Evolutionary conservation across 148 eudicot genomes (phyloP).

Genomic region (Rhododendron kiyosumense): DNA sequence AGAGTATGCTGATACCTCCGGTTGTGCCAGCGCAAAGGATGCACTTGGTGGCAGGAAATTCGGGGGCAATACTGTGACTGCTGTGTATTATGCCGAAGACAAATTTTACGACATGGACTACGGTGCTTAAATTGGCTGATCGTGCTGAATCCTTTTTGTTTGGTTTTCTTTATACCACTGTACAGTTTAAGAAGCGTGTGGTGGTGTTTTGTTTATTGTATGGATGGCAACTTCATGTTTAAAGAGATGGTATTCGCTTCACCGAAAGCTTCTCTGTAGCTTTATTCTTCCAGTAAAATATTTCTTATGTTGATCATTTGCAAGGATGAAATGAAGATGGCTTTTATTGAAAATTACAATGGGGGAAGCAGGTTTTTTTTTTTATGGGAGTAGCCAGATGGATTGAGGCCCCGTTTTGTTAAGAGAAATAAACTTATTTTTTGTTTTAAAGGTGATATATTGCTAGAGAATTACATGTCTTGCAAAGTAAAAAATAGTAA

Average conservation of each 20-base stretch:
- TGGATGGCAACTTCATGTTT: background rate
- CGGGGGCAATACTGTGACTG: slow-evolving; percentile 67
- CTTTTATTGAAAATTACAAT: background rate
- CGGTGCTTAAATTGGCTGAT: slow-evolving; percentile 17
- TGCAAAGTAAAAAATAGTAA: no score
- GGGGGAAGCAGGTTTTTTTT: background rate
- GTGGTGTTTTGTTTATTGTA: background rate
- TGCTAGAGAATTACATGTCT: no score
- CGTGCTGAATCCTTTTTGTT: background rate
- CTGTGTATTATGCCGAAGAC: slow-evolving; percentile 72
- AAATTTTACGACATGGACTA: slow-evolving; percentile 50
- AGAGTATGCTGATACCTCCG: slow-evolving; percentile 55
- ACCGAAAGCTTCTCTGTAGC: background rate
- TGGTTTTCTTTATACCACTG: background rate
- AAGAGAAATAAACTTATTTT: no score
- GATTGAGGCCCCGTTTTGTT: no score
- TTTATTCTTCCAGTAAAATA: background rate
- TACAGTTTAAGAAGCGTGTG: background rate
- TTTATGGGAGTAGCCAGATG: no score
- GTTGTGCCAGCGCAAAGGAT: slow-evolving; percentile 57
- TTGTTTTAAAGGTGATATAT: no score
- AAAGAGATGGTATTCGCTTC: background rate
- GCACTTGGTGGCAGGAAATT: slow-evolving; percentile 74
- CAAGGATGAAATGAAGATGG: background rate
- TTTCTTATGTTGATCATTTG: background rate